phyloP scores from a whole-genome alignment of 192 early-diverging fungal species.

The Coemansia sp. region DNA sequence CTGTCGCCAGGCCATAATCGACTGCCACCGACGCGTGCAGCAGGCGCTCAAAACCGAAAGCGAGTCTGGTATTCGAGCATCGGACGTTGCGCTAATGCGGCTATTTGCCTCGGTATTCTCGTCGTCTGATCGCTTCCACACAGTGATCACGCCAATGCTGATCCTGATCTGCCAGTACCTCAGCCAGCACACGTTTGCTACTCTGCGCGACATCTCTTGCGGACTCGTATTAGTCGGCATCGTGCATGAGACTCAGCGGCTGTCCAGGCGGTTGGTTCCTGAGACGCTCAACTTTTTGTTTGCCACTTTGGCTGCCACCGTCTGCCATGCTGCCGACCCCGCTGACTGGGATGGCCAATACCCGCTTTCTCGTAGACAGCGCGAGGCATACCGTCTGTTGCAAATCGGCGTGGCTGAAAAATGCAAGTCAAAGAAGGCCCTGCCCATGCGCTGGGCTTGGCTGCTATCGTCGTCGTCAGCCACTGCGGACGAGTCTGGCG shows the following conservation, averaged over 20 bases:
- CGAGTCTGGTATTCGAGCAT: constrained; percentile 54
- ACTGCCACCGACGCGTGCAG: constrained; percentile 59
- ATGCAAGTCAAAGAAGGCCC: constrained; percentile 5
- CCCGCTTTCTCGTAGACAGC: constrained; percentile 38
- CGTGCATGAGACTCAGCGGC: constrained; percentile 65
- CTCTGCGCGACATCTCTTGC: constrained; percentile 64
- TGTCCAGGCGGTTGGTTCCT: constrained; percentile 77
- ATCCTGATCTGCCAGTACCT: constrained; percentile 82
- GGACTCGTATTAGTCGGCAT: constrained; percentile 82
- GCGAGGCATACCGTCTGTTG: constrained; percentile 26
- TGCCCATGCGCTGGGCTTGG: constrained; percentile 40
- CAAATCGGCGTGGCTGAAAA: constrained; percentile 12
- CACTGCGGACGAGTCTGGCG: not conserved
- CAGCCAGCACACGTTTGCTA: constrained; percentile 63
- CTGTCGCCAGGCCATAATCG: constrained; percentile 60
- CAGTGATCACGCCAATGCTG: constrained; percentile 83
- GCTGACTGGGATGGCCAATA: constrained; percentile 34
- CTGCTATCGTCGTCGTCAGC: constrained; percentile 2
- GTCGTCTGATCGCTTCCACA: constrained; percentile 89
- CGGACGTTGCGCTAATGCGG: constrained; percentile 70
- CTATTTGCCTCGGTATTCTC: constrained; percentile 82
- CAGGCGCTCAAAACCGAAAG: constrained; percentile 23
- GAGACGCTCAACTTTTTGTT: constrained; percentile 71
- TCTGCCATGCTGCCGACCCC: constrained; percentile 18
- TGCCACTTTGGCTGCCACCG: constrained; percentile 36